Percentiles rank a stretch among this genome's conserved stretches.
These are phyloP conservation scores for Lactifluus echinatus DNA, from an alignment of 768 basidiomycete genomes.

Conservation along the genomic window DNA sequence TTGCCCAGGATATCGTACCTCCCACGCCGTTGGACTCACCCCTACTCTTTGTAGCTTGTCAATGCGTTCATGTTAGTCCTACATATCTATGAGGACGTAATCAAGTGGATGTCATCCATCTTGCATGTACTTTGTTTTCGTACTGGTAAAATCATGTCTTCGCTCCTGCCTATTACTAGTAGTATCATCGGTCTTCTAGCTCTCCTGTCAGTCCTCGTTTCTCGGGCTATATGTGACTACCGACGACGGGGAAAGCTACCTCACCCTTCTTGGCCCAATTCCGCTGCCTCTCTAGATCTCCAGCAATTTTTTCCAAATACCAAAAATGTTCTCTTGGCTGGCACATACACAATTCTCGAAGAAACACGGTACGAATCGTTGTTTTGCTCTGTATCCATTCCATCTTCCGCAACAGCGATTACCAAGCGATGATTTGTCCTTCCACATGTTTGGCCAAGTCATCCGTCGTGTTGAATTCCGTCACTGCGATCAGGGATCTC, in stretches of 20 bases:
- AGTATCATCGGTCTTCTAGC: neutral
- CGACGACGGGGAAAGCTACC: neutral
- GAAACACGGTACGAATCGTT: neutral
- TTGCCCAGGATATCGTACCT: too few species aligned
- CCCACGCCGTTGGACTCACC: too few species aligned
- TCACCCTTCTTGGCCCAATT: neutral
- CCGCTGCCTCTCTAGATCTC: neutral
- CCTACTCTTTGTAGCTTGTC: too few species aligned
- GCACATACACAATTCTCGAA: neutral
- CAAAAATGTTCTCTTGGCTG: neutral
- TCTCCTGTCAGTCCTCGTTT: neutral
- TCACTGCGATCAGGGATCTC: slow-evolving; percentile 37
- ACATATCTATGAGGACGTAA: too few species aligned
- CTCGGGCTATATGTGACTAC: neutral
- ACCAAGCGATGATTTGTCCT: neutral
- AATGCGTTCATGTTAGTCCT: too few species aligned
- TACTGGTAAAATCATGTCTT: neutral
- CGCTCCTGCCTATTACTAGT: neutral
- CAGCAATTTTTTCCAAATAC: neutral
- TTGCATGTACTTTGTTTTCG: too few species aligned
- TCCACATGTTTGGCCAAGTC: slow-evolving; percentile 36
- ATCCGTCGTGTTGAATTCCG: slow-evolving; percentile 43
- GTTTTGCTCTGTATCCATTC: neutral
- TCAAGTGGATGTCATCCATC: too few species aligned
- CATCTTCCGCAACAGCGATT: neutral